Base-by-base conservation (phyloP, 306 rosid genomes). In the Gillenia trifoliata region DNA sequence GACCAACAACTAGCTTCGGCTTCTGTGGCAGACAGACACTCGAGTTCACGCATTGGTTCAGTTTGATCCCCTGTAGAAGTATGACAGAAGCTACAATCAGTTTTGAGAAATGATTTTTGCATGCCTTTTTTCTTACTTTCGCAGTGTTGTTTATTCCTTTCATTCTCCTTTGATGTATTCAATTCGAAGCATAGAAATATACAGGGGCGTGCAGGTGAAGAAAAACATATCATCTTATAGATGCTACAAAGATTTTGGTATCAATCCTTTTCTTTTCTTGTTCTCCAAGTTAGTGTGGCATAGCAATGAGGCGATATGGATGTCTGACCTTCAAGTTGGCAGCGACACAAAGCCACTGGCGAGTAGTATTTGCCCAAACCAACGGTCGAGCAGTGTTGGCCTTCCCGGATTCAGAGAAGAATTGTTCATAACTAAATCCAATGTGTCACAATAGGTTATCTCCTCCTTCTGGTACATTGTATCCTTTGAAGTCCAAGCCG, bases 1-100 rank as follows among this genome's bases (percentile, higher is more conserved):
- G 81, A 3, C 90, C 90, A 23, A 77, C 72, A 3, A 86, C 84
- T 7, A 86, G 22, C 76, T 88, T 86, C 7, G 90, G 88, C 69
- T 66, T 72, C 6, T 73, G 5, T 54, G 81, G 20, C 10, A 83
- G 75, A 69, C 90, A 83, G 10, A 79, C 45, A 66, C 83, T 82
- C 10, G 77, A 54, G 66, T 84, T 86, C 26, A 86, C 79, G 71
- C 88, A 84, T 31, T 70, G 79, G 5, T 75, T 47, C 55, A 82
- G 78, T 38, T 80, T 38, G 20, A 86, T 56, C 20, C 83, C 80
- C 88, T 83, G 79, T 41, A 41, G 15, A 10, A 22, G 34, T 20
- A 70, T 19, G 64, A 54, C 64, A 54, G 31, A 52, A 52, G 15
- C 15, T 7, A 33, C 16, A 34, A 1, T 22, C 20, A 31, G 65